phyloP scores from a whole-genome alignment of 768 basidiomycete genomes.

The Candolleomyces efflorescens region DNA sequence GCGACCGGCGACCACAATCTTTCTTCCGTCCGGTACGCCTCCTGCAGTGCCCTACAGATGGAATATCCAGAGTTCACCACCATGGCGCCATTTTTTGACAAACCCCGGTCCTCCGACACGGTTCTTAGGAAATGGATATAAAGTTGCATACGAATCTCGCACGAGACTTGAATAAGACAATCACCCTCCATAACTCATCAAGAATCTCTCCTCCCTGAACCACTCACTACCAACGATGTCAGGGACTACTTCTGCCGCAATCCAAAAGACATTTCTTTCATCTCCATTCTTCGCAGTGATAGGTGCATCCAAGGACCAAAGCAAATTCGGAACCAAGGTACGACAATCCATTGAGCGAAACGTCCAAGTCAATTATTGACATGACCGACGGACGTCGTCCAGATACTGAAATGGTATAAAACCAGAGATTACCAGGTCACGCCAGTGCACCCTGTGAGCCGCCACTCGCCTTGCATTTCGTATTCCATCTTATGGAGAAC shows the following conservation, averaged over 20 bases:
- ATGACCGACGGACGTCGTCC: background rate
- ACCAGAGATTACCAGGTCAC: constrained; percentile 52
- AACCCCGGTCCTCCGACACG: background rate
- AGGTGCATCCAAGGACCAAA: constrained; percentile 76
- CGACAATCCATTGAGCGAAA: constrained; percentile 1
- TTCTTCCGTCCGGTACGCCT: too few species aligned
- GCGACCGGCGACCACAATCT: too few species aligned
- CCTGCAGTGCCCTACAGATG: too few species aligned
- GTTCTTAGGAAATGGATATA: background rate
- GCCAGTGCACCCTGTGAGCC: constrained; percentile 70
- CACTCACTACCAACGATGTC: background rate
- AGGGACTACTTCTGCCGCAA: constrained; percentile 22
- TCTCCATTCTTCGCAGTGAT: constrained; percentile 71
- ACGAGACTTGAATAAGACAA: background rate
- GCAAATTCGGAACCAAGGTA: constrained; percentile 78
- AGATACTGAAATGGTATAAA: constrained; percentile 81
- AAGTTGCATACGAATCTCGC: background rate
- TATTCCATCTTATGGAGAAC: background rate
- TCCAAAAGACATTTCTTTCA: constrained; percentile 58
- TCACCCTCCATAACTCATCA: background rate
- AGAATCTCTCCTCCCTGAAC: background rate
- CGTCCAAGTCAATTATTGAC: background rate
- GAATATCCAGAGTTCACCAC: too few species aligned
- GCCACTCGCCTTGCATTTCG: background rate
- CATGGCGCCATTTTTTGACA: background rate